Evolutionary conservation across 2,329 filamentous ascomycete genomes (phyloP), one percentile per base, ranked within the genome.

Genomic region (Trichoderma sp.): DNA sequence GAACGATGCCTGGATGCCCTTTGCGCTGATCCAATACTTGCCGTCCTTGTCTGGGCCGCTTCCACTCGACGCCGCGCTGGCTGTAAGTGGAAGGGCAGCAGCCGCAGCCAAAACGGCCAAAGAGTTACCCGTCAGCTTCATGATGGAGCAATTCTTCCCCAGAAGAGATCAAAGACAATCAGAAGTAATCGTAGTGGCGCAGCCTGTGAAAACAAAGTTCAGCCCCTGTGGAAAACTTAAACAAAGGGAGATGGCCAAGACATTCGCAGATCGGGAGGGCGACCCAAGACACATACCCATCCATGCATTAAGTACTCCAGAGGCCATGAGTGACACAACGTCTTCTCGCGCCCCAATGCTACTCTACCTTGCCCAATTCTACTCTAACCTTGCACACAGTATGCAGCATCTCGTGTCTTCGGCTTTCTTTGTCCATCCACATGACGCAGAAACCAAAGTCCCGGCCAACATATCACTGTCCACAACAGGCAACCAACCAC

Each of bases 1-100:
- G 80, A 94, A 94, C 61, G 86, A 83, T 9, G 89, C 91, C 66
- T 88, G 84, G 75, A 94, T 91, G 71, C 88, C 88, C 66, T 89
- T 85, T 74, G 90, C 89, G 72, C 86, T 83, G 80, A 94, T 88
- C 84, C 90, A 91, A 83, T 93, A 94, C 81, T 94, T 93, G 73
- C 89, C 89, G 75, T 90, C 80, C 74, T 83, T 80, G 77, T 91
- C 88, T 0, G 88, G 86, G 26, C 81, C 74, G 55, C 72, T 75
- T 64, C 63, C 43, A 50, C 13, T 66, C 65, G 55, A 28, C 17
- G 73, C 72, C 17, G 73, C 73, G 50, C 57, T 67, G 8, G 73
- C 73, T 50, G 73, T 36, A 32, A 53, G 63, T 17, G 74, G 73
- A 55, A 76, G 61, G 36, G 73, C 68, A 47, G 73, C 62, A 5